Conservation (phyloP, 306 rosid genomes). For the Fragaria ananassa region DNA sequence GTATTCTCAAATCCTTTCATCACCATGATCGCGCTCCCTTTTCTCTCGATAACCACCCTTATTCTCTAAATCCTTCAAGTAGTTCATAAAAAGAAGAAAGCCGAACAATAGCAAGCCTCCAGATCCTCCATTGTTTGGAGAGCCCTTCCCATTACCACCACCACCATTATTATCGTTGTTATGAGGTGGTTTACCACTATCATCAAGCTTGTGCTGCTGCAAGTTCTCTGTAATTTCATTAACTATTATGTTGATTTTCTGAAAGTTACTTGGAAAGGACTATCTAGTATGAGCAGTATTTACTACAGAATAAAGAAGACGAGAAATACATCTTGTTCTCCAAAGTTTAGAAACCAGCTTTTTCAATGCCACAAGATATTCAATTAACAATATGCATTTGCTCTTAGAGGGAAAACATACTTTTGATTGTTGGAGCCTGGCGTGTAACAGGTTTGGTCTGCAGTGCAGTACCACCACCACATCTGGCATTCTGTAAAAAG, state of each 20-base stretch:
- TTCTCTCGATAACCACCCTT: conserved; percentile 51
- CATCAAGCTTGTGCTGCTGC: conserved; percentile 58
- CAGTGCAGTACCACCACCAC: conserved; percentile 52
- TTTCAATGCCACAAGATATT: neutral
- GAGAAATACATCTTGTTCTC: neutral
- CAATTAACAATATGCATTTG: neutral
- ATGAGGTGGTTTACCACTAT: conserved; percentile 79
- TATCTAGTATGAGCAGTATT: neutral
- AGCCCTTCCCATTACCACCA: conserved; percentile 89
- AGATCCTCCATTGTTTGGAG: conserved; percentile 75
- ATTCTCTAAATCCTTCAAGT: conserved; percentile 74
- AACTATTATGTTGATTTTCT: neutral
- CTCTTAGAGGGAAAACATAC: conserved; percentile 59
- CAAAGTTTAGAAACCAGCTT: neutral
- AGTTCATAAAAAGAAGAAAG: conserved; percentile 83
- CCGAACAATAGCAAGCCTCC: conserved; percentile 95
- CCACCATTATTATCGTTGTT: conserved; percentile 58
- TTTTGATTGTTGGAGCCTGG: conserved; percentile 89
- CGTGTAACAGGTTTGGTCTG: conserved; percentile 85
- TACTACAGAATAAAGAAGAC: neutral
- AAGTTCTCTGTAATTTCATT: conserved; percentile 65
- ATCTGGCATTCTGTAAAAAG: conserved; percentile 66
- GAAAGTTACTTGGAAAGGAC: neutral
- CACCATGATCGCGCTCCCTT: conserved; percentile 43
- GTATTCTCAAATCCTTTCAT: conserved; percentile 7